Percentiles rank a stretch among this genome's conserved stretches.
phyloP scores from a whole-genome alignment of 2,329 filamentous ascomycete genomes.

The Lachnellula willkommii region DNA sequence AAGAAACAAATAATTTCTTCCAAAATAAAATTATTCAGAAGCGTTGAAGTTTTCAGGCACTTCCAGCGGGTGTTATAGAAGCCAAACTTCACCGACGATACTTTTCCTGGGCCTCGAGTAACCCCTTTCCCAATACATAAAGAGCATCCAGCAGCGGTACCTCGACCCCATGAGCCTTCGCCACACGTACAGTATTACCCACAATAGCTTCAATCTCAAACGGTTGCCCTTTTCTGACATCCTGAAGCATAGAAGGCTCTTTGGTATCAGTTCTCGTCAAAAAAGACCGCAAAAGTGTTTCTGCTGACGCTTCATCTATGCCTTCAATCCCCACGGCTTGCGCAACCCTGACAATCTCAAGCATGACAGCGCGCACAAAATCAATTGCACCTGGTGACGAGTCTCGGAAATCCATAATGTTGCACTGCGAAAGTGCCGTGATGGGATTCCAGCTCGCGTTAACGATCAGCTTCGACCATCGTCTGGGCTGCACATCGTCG shows the following conservation, averaged over 20 bases:
- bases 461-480: constrained; percentile 57
- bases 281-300: constrained; percentile 44
- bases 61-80: too few relatives aligned
- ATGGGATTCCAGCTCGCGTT: constrained; percentile 59
- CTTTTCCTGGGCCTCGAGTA: neutral
- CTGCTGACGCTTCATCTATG: constrained; percentile 80
- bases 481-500: constrained; percentile 49
- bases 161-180: constrained; percentile 47
- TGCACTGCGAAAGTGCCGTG: constrained; percentile 47
- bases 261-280: constrained; percentile 28
- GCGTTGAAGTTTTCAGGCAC: too few relatives aligned
- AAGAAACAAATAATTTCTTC: too few relatives aligned
- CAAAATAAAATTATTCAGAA: too few relatives aligned
- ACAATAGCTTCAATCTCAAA: constrained; percentile 62
- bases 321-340: constrained; percentile 45
- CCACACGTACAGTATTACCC: constrained; percentile 53
- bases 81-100: too few relatives aligned
- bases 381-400: constrained; percentile 42
- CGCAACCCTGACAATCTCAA: constrained; percentile 52
- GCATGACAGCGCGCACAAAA: constrained; percentile 45
- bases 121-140: constrained; percentile 32
- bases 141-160: constrained; percentile 46
- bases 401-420: constrained; percentile 48
- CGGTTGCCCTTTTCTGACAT: constrained; percentile 49
- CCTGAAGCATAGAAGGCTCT: constrained; percentile 49